Evolutionary conservation across 805 yeast genomes (phyloP), one percentile per base, ranked within the genome.

Genomic region (Komagataella mondaviorum): DNA sequence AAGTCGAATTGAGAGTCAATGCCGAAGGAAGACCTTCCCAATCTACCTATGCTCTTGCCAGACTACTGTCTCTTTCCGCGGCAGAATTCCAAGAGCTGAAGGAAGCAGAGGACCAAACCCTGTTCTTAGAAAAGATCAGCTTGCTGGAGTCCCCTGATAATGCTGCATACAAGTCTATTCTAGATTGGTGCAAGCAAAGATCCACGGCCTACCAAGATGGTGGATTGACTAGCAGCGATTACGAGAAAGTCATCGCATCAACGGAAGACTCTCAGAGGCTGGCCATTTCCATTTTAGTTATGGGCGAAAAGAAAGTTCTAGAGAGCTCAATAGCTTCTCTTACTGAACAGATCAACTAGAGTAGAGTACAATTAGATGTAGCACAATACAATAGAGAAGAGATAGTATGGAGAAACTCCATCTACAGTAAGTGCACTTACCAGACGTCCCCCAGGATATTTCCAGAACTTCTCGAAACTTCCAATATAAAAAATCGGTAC

Each of bases 1-100:
- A 75, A 47, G 59, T 72, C 47, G 71, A 75, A 44, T 61, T 75
- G 22, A 63, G 64, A 47, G 56, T 79, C 16, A 54, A 54, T 3
- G 61, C 56, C 47, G 62, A 69, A 48, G 86, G 83, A 1, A 63
- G 63, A 18, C 72, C 76, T 8, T 66, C 80, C 0, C 60, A 62
- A 2, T 65, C 72, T n/a, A 69, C 81, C 0, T 66, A 65, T 55
- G 76, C 80, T 0, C 52, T 73, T 22, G 58, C 69, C 14, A 71
- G 61, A 22, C 54, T 75, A 3, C 53, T 72, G 3, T 57, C 71
- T 2, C 18, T 71, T 51, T 55, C 58, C 6, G 57, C 60, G 1
- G 50, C 55, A 1, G 64, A 66, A 43, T 57, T 69, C 49, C 49
- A 53, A 2, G 60, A 61, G 46, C 55, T 71, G 48, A 22, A 55